Percentiles rank a stretch among this genome's conserved stretches.
Conservation (phyloP, 129 eudicot species). For the Flaveria trinervia region DNA sequence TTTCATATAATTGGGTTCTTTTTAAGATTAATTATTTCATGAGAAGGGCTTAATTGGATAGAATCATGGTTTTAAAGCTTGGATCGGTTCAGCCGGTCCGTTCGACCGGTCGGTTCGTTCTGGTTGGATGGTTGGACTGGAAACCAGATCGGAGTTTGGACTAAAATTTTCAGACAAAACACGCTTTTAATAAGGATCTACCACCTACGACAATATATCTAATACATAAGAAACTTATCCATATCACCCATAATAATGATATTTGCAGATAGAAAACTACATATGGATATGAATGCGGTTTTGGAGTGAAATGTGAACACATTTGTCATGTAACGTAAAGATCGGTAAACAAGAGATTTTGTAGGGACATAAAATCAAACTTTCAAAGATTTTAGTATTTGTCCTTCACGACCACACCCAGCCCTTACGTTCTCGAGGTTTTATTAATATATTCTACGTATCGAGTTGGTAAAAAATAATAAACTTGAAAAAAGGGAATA, state of each 20-base stretch:
- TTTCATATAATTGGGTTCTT: no score
- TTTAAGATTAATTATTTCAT: no score
- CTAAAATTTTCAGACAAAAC: no score
- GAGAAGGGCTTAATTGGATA: no score
- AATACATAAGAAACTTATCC: no score
- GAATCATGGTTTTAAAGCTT: no score
- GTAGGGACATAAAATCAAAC: slow-evolving; percentile 33
- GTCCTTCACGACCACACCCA: not conserved
- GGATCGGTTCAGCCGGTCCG: no score
- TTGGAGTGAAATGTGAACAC: slow-evolving; percentile 26
- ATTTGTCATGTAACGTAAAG: slow-evolving; percentile 17
- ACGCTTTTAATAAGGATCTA: no score
- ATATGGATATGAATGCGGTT: slow-evolving; percentile 25
- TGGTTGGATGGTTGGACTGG: no score
- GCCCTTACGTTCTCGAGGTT: not conserved
- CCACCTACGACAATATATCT: no score
- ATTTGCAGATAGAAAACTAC: slow-evolving; percentile 16
- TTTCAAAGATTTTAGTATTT: slow-evolving; percentile 20
- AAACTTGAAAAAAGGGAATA: not conserved
- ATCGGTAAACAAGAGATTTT: slow-evolving; percentile 27
- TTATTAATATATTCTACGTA: not conserved
- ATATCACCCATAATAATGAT: not conserved
- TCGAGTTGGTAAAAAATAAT: not conserved
- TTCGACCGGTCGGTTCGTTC: no score
- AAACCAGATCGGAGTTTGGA: no score